Percentiles rank a stretch among this genome's conserved stretches.
Conservation (phyloP, 176 grass and related monocot genomes). For the Cenchrus purpureus region DNA sequence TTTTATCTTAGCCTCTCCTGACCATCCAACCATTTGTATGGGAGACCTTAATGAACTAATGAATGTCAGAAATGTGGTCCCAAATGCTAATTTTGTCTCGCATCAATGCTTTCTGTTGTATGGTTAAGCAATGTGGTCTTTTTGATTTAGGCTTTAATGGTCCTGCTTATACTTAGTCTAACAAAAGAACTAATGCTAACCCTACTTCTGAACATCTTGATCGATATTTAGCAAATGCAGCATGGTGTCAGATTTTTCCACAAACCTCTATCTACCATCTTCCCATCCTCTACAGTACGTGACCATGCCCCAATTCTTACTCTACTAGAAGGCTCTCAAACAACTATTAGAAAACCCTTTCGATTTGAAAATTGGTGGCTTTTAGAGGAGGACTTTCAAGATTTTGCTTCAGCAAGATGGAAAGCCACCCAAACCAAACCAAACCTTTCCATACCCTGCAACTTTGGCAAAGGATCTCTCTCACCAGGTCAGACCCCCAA, state of each 20-base stretch:
- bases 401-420: not conserved
- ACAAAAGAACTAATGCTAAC: not conserved
- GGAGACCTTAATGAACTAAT: too few species aligned
- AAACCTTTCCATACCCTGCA: not conserved
- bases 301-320: not conserved
- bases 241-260: not conserved
- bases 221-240: not conserved
- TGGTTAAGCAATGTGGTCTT: not conserved
- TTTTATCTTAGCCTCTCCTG: too few species aligned
- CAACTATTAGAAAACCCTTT: not conserved
- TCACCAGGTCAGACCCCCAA: not conserved
- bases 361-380: not conserved
- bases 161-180: not conserved
- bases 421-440: accelerated
- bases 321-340: accelerated
- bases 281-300: not conserved
- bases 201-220: not conserved
- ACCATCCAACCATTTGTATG: too few species aligned
- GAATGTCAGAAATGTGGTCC: too few species aligned
- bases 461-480: not conserved
- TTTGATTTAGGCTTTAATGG: not conserved
- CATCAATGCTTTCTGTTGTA: not conserved
- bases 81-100: not conserved
- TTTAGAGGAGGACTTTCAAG: not conserved
- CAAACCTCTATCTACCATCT: not conserved